Evolutionary conservation across 2,329 filamentous ascomycete species (phyloP), one percentile per base, ranked within the genome.

Genomic region (Colletotrichum melonis): DNA sequence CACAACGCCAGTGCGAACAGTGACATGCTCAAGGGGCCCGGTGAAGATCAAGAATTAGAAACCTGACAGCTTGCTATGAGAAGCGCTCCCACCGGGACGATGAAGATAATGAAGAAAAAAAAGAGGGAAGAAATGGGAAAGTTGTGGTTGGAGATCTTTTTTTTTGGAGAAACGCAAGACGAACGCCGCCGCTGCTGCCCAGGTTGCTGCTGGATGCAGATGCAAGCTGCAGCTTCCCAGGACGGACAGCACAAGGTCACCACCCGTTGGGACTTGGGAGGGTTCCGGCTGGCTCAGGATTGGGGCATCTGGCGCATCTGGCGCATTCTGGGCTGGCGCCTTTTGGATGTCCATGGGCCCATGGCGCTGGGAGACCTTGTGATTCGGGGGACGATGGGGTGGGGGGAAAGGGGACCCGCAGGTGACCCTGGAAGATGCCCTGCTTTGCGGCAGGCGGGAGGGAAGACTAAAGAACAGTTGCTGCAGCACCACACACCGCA

Each of bases 131-230:
- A 42, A 26, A 49, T 42, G 56, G 12, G 28, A 60, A 30, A 55
- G n/a, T 12, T 49, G 30, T 58, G 46, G 38, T 63, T 42, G 35
- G 55, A 22, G 67, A 70, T 73, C n/a, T 38, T 38, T 46, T 46
- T 46, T 52, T 60, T 52, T 60, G 58, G 63, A 42, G 63, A 22
- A 65, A 32, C 75, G 38, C 64, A 84, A 67, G 84, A 49, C 42
- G 76, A 74, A 74, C 84, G 83, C 16, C 82, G 77, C 76, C 84
- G 84, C 26, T 71, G 78, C 6, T 76, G 76, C 14, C 63, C 56
- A 67, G 82, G 82, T 26, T 84, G 81, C 26, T 77, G 63, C 63
- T 65, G 49, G 63, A 24, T 66, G 63, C 63, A 73, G 67, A 70
- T 69, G 70, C 66, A 64, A 64, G 60, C 63, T 70, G 66, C 67